phyloP scores from a whole-genome alignment of 495 filamentous ascomycete genomes.

The Lasiosphaeria hispida region DNA sequence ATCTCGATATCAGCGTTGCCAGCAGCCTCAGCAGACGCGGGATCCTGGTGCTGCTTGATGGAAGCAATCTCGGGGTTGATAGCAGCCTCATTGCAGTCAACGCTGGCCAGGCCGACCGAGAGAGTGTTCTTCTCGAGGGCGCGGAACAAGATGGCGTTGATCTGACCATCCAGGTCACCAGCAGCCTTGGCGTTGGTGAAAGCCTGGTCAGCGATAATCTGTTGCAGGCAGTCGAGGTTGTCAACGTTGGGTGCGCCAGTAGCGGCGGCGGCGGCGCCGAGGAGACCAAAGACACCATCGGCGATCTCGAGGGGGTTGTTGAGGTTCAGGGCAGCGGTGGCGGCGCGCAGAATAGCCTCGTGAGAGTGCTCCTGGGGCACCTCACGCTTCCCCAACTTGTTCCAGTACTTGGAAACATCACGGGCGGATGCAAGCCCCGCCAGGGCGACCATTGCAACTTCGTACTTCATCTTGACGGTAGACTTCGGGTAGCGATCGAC shows the following conservation, averaged over 20 bases:
- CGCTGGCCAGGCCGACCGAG: conserved; percentile 52
- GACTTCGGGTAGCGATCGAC: conserved; percentile 25
- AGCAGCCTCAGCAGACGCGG: conserved; percentile 50
- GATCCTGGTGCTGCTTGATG: conserved; percentile 65
- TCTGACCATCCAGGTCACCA: conserved; percentile 54
- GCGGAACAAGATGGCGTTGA: conserved; percentile 58
- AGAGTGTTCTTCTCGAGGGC: conserved; percentile 64
- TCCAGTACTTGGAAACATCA: conserved; percentile 29
- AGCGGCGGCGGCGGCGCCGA: conserved; percentile 60
- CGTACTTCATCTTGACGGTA: conserved; percentile 48
- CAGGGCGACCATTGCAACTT: conserved; percentile 33
- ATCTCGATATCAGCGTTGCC: conserved; percentile 56
- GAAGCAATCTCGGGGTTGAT: conserved; percentile 67
- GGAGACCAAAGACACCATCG: conserved; percentile 62
- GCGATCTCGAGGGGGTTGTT: conserved; percentile 61
- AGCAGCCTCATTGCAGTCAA: conserved; percentile 56
- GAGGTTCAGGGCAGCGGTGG: conserved; percentile 46
- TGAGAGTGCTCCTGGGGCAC: conserved; percentile 66
- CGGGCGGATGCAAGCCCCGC: conserved; percentile 33
- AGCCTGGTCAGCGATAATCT: conserved; percentile 65
- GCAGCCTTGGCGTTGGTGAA: conserved; percentile 68
- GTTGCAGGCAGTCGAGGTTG: conserved; percentile 63
- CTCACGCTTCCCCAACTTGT: conserved; percentile 47
- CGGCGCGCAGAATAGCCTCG: conserved; percentile 49
- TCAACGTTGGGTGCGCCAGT: conserved; percentile 55